phyloP scores from a whole-genome alignment of 371 early-diverging fungal genomes.

The Mortierella polycephala region DNA sequence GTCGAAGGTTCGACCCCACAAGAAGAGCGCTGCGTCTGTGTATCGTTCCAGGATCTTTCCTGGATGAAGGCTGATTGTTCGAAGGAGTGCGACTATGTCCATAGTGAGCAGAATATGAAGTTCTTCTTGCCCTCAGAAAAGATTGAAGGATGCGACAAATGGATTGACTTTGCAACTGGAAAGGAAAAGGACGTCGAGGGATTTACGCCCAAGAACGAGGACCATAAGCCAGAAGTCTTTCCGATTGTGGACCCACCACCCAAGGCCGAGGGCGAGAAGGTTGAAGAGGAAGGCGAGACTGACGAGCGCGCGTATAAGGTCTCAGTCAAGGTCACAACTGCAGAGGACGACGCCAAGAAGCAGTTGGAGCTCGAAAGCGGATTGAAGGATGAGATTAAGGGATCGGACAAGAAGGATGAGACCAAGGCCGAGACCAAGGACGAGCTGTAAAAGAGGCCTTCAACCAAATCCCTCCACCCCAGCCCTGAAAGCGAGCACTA shows the following conservation, averaged over 20 bases:
- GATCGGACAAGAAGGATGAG: slow-evolving; percentile 1
- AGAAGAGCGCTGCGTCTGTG: slow-evolving; percentile 44
- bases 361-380: slow-evolving; percentile 3
- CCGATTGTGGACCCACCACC: slow-evolving; percentile 26
- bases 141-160: slow-evolving; percentile 50
- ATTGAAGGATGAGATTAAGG: background rate
- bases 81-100: slow-evolving; percentile 34
- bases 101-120: slow-evolving; percentile 26
- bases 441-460: slow-evolving; percentile 23
- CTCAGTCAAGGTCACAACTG: slow-evolving; percentile 8
- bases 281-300: background rate
- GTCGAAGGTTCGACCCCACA: slow-evolving; percentile 16
- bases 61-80: slow-evolving; percentile 56
- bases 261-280: slow-evolving; percentile 2
- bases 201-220: slow-evolving; percentile 15
- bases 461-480: background rate
- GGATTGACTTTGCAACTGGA: slow-evolving; percentile 42
- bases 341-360: slow-evolving; percentile 1
- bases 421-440: slow-evolving; percentile 8
- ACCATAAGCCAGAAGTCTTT: slow-evolving; percentile 32
- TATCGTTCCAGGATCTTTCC: slow-evolving; percentile 41
- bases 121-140: slow-evolving; percentile 32
- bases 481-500: background rate
- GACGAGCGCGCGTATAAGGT: slow-evolving; percentile 16
- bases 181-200: slow-evolving; percentile 32